Conservation (phyloP, 148 eudicot species). For the Selenicereus undatus region DNA sequence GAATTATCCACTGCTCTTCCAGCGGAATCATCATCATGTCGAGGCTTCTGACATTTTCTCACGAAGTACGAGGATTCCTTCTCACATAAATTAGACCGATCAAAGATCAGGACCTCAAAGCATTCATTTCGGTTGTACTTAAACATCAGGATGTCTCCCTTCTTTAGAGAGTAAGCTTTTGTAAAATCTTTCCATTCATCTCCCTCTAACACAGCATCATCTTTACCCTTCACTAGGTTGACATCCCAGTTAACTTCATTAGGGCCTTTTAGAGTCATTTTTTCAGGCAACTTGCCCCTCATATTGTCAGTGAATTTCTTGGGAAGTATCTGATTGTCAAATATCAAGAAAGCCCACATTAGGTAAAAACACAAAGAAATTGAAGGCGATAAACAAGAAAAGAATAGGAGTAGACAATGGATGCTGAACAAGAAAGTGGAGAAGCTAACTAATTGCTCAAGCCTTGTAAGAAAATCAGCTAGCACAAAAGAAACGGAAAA, state of each 20-base stretch:
- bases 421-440: neutral
- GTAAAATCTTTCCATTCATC: slow-evolving; percentile 22
- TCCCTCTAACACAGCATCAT: slow-evolving; percentile 9
- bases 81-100: slow-evolving; percentile 18
- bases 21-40: neutral
- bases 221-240: slow-evolving; percentile 13
- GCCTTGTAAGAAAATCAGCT: neutral
- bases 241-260: slow-evolving; percentile 17
- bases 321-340: slow-evolving; percentile 19
- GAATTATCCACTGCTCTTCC: neutral
- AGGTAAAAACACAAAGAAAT: neutral
- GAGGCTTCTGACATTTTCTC: slow-evolving; percentile 11
- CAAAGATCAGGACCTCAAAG: slow-evolving; percentile 25
- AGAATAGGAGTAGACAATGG: neutral
- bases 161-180: slow-evolving; percentile 21
- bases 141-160: slow-evolving; percentile 15
- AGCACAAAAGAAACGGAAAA: neutral
- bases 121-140: slow-evolving; percentile 18
- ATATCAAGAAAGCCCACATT: neutral
- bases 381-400: no score
- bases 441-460: neutral
- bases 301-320: slow-evolving; percentile 21
- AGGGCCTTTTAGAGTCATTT: slow-evolving; percentile 14
- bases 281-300: slow-evolving; percentile 18
- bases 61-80: slow-evolving; percentile 24